These are phyloP conservation scores for Isabelozyma rhagii DNA, from an alignment of 805 yeast genomes.

Conservation along the genomic window DNA sequence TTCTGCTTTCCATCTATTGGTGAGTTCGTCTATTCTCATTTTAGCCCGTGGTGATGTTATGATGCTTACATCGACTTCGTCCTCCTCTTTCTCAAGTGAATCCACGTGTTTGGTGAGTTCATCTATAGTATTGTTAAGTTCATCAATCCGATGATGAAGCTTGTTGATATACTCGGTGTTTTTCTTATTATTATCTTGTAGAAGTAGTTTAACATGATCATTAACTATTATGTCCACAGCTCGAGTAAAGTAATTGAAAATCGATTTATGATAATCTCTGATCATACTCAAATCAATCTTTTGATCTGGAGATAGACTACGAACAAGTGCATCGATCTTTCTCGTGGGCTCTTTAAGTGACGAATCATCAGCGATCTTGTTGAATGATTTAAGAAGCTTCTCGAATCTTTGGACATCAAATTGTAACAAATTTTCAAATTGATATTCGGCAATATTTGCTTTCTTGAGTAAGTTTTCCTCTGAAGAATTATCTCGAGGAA, in stretches of 20 bases:
- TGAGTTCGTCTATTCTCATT: conserved; percentile 58
- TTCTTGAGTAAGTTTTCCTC: conserved; percentile 8
- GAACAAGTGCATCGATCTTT: conserved; percentile 43
- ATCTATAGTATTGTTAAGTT: conserved; percentile 20
- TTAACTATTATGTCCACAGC: conserved; percentile 58
- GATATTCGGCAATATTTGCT: conserved; percentile 33
- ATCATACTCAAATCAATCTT: conserved; percentile 14
- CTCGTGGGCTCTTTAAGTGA: conserved; percentile 59
- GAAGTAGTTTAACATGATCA: conserved; percentile 46
- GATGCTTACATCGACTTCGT: not conserved
- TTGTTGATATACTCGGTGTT: conserved; percentile 19
- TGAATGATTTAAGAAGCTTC: conserved; percentile 48
- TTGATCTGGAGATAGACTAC: conserved; percentile 10
- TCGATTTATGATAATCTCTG: conserved; percentile 40
- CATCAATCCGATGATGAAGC: conserved; percentile 23
- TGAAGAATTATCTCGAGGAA: not conserved
- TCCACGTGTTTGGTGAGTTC: conserved; percentile 13
- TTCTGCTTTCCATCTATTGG: conserved; percentile 65
- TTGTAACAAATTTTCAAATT: conserved; percentile 39
- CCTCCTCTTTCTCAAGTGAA: conserved; percentile 3
- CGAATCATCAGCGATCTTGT: conserved; percentile 53
- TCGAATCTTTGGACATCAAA: conserved; percentile 46
- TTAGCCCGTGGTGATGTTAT: conserved; percentile 34
- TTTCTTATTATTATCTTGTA: conserved; percentile 30
- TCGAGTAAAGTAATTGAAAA: conserved; percentile 54